Evolutionary conservation across 805 yeast genomes (phyloP), one percentile per base, ranked within the genome.

Genomic region (Saccharomycopsis sp.): DNA sequence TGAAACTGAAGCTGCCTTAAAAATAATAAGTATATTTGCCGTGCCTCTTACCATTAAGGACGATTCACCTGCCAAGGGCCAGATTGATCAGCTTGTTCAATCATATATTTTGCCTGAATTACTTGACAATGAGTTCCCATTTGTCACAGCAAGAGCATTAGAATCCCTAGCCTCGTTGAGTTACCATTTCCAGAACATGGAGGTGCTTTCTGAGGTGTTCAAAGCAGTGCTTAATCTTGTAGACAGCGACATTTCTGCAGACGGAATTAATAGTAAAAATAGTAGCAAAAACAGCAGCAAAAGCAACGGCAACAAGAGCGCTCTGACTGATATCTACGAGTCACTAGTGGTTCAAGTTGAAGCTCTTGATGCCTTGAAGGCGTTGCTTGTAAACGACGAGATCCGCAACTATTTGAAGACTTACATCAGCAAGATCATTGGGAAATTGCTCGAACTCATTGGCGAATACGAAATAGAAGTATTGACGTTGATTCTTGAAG

Each of bases 401-500:
- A 90, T 93, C 64, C 82, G 82, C 64, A 83, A 81, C 34, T 88
- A 87, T 12, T 76, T 96, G 51, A 79, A 89, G 3, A 69, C 78
- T 1, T 85, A 87, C 58, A 88, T 94, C 60, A 85, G 94, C 44
- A 85, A 85, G 9, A 84, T 93, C 2, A 87, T 94, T 87, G 88
- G 89, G 62, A 85, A 82, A 64, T 74, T 94, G 58, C 75, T 94
- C 64, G 83, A 81, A 44, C 72, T 94, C 49, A 86, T 96, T 3
- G 85, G 87, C 68, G 82, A 83, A 57, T 85, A 90, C 65, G 99
- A 94, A 67, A 81, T 86, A 62, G 99, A 96, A 67, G 80, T 89
- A 42, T 77, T 94, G 22, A 82, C 96, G 5, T 87, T 84, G 54
- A 96, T 93, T n/a, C 90, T 94, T 85, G 98, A 94, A 73, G 91